A percentile compares a stretch with the other conserved stretches of the same genome.
Conservation (phyloP, 1,139 yeast genomes). For the Nadsonia starkeyi-henricii region DNA sequence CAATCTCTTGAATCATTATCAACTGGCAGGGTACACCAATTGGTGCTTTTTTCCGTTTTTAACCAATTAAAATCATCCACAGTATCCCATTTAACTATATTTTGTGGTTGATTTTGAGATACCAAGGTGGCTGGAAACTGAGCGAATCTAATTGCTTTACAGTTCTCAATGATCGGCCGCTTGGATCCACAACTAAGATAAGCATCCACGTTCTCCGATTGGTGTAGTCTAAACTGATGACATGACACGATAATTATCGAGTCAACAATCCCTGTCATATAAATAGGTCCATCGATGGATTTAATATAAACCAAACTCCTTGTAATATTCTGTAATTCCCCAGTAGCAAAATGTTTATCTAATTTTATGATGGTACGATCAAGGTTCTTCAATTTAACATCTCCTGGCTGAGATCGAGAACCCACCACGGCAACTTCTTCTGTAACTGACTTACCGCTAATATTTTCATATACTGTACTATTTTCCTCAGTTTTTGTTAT, state of each 20-base stretch:
- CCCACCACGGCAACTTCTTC: not conserved
- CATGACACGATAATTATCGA: conserved; percentile 4
- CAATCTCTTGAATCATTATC: not conserved
- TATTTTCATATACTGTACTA: not conserved
- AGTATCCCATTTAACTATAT: conserved; percentile 2
- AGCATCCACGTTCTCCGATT: conserved; percentile 3
- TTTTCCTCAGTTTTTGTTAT: not conserved
- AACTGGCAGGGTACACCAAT: conserved; percentile 4
- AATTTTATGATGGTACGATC: not conserved
- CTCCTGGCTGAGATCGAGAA: not conserved
- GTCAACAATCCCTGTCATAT: conserved; percentile 2
- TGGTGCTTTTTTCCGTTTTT: conserved; percentile 2
- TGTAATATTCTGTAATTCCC: conserved; percentile 2
- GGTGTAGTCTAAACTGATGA: conserved; percentile 8
- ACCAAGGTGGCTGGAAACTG: not conserved
- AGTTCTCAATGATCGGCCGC: conserved; percentile 8
- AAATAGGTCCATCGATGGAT: conserved; percentile 7
- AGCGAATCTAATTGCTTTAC: conserved; percentile 5
- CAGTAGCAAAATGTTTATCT: conserved; percentile 1
- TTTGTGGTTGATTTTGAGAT: not conserved
- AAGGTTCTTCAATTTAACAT: not conserved
- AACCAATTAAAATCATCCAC: conserved; percentile 10
- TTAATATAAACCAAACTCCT: conserved; percentile 2
- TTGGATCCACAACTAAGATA: conserved; percentile 5
- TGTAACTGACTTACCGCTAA: not conserved